phyloP scores from a whole-genome alignment of 257 asterid genomes.

The Haberlea rhodopensis region DNA sequence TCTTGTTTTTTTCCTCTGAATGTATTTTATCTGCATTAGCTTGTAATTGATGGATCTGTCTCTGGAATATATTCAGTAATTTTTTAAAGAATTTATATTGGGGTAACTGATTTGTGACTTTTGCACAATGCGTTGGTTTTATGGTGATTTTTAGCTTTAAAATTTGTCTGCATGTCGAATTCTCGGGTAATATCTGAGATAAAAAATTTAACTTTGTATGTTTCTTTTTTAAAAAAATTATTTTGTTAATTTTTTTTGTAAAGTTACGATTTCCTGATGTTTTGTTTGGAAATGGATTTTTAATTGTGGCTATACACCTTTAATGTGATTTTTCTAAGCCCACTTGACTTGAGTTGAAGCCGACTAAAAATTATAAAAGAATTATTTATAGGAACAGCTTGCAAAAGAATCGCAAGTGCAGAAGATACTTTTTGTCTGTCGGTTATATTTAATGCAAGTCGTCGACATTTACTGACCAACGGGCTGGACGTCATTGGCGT shows the following conservation, averaged over 20 bases:
- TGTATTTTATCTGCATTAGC: conserved; percentile 23
- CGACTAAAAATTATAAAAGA: background rate
- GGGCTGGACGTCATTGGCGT: too few relatives aligned
- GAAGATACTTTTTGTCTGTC: too few relatives aligned
- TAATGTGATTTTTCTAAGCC: background rate
- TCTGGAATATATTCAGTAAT: background rate
- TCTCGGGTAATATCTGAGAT: conserved; percentile 5
- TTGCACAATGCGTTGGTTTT: conserved; percentile 3
- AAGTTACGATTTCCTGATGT: too few relatives aligned
- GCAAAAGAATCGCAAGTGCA: too few relatives aligned
- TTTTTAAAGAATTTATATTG: background rate
- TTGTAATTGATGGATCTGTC: conserved; percentile 23
- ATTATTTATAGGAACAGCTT: background rate
- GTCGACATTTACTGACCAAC: too few relatives aligned
- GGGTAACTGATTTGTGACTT: background rate
- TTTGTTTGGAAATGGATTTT: conserved; percentile 1
- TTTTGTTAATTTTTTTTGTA: too few relatives aligned
- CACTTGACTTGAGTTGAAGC: background rate
- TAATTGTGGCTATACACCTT: background rate
- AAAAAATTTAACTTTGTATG: background rate
- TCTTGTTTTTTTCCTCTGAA: background rate
- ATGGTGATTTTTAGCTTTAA: background rate
- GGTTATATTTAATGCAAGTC: too few relatives aligned
- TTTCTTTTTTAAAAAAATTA: background rate
- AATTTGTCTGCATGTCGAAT: conserved; percentile 14